These are phyloP conservation scores for Globisporangium sylvaticum DNA, from an alignment of 352 stramenopile species.

Conservation along the genomic window DNA sequence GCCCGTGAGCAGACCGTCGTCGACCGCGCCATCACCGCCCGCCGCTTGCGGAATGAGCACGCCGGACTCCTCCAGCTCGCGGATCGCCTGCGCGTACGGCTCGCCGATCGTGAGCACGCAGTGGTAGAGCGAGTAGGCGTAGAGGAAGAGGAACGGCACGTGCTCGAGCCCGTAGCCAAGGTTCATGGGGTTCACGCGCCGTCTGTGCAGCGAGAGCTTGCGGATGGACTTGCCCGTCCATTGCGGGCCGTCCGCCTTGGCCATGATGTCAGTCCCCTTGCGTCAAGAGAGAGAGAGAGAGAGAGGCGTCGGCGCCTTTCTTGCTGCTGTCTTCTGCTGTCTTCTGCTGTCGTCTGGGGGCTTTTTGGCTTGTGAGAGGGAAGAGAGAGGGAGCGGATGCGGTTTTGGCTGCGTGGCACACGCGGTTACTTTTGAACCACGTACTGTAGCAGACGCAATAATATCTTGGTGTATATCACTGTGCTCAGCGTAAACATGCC, in stretches of 20 bases:
- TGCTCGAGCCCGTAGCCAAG: conserved; percentile 71
- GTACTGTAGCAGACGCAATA: background rate
- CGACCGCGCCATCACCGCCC: conserved; percentile 24
- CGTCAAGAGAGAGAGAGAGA: background rate
- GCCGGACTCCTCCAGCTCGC: conserved; percentile 63
- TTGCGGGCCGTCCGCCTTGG: conserved; percentile 33
- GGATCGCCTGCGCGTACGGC: conserved; percentile 71
- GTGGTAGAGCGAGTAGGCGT: conserved; percentile 69
- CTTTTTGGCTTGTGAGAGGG: conserved; percentile 8
- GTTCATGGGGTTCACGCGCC: conserved; percentile 51
- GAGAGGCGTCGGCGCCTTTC: background rate
- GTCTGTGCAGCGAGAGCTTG: conserved; percentile 58
- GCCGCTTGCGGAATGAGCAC: conserved; percentile 31
- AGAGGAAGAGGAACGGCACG: conserved; percentile 60
- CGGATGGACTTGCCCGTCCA: conserved; percentile 74
- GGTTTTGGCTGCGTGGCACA: background rate
- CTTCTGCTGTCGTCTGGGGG: background rate
- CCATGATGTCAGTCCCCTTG: background rate
- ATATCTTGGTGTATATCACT: background rate
- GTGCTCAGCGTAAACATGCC: background rate
- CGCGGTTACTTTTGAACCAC: background rate
- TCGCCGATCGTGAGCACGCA: conserved; percentile 61
- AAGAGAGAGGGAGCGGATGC: background rate
- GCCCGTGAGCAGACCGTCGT: conserved; percentile 36
- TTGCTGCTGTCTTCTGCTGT: background rate